Evolutionary conservation across 2,329 filamentous ascomycete species (phyloP), one percentile per base, ranked within the genome.

Genomic region (Aspergillus fumigatiaffinis): DNA sequence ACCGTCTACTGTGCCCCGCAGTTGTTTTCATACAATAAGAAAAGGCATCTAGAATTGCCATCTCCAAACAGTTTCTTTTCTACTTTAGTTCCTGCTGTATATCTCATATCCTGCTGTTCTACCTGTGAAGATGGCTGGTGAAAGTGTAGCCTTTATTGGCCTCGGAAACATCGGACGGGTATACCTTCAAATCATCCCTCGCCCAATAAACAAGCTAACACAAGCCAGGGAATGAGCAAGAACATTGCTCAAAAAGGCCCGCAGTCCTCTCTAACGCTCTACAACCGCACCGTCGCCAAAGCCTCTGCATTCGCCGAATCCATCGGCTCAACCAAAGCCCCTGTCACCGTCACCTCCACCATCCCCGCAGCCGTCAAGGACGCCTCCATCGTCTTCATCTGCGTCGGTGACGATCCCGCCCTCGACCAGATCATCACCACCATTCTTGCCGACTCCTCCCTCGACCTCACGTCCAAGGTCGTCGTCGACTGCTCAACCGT

Each of bases 401-500:
- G 90, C 69, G 80, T 96, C 3, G 85, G 88, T 63, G 88, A 94
- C 69, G 92, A 96, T 71, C 78, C 82, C 2, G 89, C 89, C 4
- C 85, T 95, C 47, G 82, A 85, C 56, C 76, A 82, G 4, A 84
- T 85, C 21, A 81, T 91, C 58, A 73, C 80, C 46, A 71, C 80
- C 3, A 82, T 88, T 29, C 76, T 91, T 3, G 47, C 63, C 3
- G 61, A 67, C 23, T 14, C 60, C 5, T 66, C 82, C 50, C 69
- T 76, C 20, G 77, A 85, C 56, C 76, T 90, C 20, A 80, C 80
- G 28, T 86, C 85, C 60, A 96, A 96, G 77, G 78, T 94, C 17
- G 87, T 96, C 63, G 83, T 96, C 32, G 92, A 96, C 70, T 92
- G 89, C 80, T 94, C 90, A 3, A 96, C 92, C 26, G 84, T 96